Conservation (phyloP, 257 asterid species). For the Lithospermum erythrorhizon region DNA sequence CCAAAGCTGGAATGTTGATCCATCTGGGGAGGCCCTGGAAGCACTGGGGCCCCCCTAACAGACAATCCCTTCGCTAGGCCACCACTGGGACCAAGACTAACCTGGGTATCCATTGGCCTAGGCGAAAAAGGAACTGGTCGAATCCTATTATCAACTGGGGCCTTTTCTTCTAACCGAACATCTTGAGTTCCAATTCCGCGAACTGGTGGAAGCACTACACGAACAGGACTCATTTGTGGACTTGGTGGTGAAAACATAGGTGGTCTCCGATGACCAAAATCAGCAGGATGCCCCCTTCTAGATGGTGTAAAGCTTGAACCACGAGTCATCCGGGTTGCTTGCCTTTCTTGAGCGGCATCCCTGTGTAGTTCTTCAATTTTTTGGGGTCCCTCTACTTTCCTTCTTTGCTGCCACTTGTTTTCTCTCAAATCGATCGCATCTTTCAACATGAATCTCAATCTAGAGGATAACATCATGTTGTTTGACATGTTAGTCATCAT, state of each 20-base stretch:
- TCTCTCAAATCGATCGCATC: slow-evolving; percentile 30
- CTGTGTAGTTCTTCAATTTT: slow-evolving; percentile 26
- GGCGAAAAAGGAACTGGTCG: slow-evolving; percentile 11
- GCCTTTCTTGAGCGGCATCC: slow-evolving; percentile 29
- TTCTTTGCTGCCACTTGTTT: slow-evolving; percentile 33
- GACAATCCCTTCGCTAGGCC: slow-evolving; percentile 14
- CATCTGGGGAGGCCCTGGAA: slow-evolving; percentile 7
- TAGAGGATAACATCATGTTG: slow-evolving; percentile 17
- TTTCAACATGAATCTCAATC: slow-evolving; percentile 28
- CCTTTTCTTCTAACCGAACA: slow-evolving; percentile 12
- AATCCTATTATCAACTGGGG: slow-evolving; percentile 10
- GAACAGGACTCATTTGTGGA: slow-evolving; percentile 10
- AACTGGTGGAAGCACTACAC: slow-evolving; percentile 10
- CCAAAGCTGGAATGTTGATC: slow-evolving; percentile 9
- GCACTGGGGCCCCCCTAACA: slow-evolving; percentile 13
- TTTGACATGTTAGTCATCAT: slow-evolving; percentile 16
- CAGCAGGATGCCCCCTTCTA: slow-evolving; percentile 16
- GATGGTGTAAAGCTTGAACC: slow-evolving; percentile 13
- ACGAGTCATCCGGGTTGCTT: slow-evolving; percentile 14
- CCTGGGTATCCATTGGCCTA: slow-evolving; percentile 5
- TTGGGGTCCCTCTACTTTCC: slow-evolving; percentile 33
- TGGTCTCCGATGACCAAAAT: slow-evolving; percentile 15
- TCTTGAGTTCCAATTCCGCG: slow-evolving; percentile 18
- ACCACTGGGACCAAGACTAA: slow-evolving; percentile 12
- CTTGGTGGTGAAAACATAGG: slow-evolving; percentile 11